Conservation (phyloP, 768 basidiomycete species). For the Dacryopinax primogenitus region DNA sequence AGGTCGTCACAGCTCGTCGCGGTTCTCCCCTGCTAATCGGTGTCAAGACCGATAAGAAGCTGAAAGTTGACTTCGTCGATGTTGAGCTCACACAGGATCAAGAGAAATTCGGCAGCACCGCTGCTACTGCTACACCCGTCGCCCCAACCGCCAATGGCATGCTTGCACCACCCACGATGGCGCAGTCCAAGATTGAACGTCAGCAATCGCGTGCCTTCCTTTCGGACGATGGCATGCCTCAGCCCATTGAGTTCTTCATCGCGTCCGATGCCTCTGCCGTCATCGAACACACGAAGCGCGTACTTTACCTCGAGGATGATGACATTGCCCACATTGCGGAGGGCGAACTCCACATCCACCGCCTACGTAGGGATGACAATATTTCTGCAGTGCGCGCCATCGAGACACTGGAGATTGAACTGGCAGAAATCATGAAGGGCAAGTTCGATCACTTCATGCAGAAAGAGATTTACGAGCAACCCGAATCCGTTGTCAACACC, state of each 20-base stretch:
- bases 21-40: slow-evolving; percentile 94
- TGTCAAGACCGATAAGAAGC: slow-evolving; percentile 99
- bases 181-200: slow-evolving; percentile 57
- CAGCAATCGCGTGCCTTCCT: slow-evolving; percentile 97
- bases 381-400: slow-evolving; percentile 75
- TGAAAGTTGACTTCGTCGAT: slow-evolving; percentile 99
- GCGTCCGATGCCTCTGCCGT: slow-evolving; percentile 95
- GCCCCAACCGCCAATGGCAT: slow-evolving; percentile 33
- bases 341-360: slow-evolving; percentile 97
- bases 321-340: slow-evolving; percentile 96
- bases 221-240: slow-evolving; percentile 94
- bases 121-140: slow-evolving; percentile 30
- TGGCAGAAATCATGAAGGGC: slow-evolving; percentile 99
- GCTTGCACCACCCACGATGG: slow-evolving; percentile 49
- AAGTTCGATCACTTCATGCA: slow-evolving; percentile 99
- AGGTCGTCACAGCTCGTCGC: slow-evolving; percentile 89
- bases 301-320: slow-evolving; percentile 96
- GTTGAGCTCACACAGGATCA: slow-evolving; percentile 83
- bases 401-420: slow-evolving; percentile 95
- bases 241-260: slow-evolving; percentile 98
- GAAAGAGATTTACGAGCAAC: slow-evolving; percentile 99
- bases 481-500: slow-evolving; percentile 98
- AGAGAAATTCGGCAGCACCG: slow-evolving; percentile 15
- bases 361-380: slow-evolving; percentile 79
- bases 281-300: slow-evolving; percentile 97